Evolutionary conservation across 2,329 filamentous ascomycete genomes (phyloP).

Genomic region (Aspergillus quadrilineatus): DNA sequence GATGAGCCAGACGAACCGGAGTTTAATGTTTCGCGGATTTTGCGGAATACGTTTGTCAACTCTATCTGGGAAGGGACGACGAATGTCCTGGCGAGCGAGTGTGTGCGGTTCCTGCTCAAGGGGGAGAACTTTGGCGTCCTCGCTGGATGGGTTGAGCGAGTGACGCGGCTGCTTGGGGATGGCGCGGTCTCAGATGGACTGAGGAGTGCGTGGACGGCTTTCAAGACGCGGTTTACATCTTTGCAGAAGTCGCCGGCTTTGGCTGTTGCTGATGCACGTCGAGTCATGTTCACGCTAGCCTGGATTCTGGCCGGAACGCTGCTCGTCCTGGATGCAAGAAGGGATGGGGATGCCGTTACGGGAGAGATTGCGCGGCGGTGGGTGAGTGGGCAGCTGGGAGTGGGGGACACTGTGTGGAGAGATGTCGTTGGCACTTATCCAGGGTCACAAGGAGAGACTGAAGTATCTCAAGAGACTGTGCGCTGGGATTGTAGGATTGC

Average conservation of each 20-base stretch:
- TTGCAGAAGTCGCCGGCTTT: constrained; percentile 12
- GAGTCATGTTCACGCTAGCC: constrained; percentile 36
- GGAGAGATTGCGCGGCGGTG: constrained; percentile 39
- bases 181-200: not conserved
- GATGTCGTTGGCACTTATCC: constrained; percentile 20
- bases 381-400: constrained; percentile 28
- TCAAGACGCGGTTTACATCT: not conserved
- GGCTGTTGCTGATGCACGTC: constrained; percentile 29
- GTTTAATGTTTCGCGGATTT: constrained; percentile 65
- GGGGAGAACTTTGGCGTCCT: constrained; percentile 2
- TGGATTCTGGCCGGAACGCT: constrained; percentile 38
- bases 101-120: constrained; percentile 3
- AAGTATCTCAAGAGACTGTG: constrained; percentile 14
- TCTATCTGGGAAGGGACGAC: constrained; percentile 72
- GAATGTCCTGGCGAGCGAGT: constrained; percentile 58
- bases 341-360: constrained; percentile 33
- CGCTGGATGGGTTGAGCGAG: constrained; percentile 6
- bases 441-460: not conserved
- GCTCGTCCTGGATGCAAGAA: constrained; percentile 39
- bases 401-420: constrained; percentile 18
- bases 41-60: constrained; percentile 59
- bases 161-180: not conserved
- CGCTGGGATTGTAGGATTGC: constrained; percentile 34
- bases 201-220: not conserved
- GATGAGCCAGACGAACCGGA: constrained; percentile 53